Base-by-base conservation (phyloP, 495 filamentous ascomycete species). In the Daldinia decipiens region DNA sequence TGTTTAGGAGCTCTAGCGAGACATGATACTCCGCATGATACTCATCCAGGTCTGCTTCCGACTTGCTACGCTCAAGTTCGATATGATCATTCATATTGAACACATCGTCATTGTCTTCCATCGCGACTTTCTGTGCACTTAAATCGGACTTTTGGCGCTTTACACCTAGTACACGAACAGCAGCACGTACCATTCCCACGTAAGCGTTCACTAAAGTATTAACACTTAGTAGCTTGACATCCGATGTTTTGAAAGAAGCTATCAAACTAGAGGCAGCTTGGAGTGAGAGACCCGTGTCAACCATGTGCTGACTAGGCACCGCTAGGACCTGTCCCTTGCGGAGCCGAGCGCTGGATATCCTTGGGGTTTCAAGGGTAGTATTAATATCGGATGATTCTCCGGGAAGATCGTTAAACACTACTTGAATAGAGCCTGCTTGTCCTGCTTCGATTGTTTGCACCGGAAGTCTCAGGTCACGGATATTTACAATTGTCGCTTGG, bases 391-490 rank as follows among this genome's bases (percentile, higher is more conserved):
- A 62, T 11, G 12, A 13, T 5, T 68, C 76, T 17, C 68, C 62
- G 24, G 64, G 53, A 34, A 64, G 59, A 0, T 59, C 68, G 53
- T 83, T 79, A 68, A 91, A 87, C 19, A 91, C 86, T 59, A 98
- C 81, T 2, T 94, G 95, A 27, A 99, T 87, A 2, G 93, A 97
- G 2, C 96, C 95, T 2, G 95, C 95, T 82, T 98, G 93, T 56
- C 92, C 95, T 13, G 88, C 85, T 15, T 87, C 82, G 0, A 99
- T 84, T 0, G 84, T 89, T 52, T 88, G 91, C 3, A 97, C 93
- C 0, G 95, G 92, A 5, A 97, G 83, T 17, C 96, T 87, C 7
- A 99, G 84, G 70, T 97, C 94, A 19, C 96, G 90, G 31, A 98
- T 89, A 66, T 93, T 97, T 53, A 92, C 86, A 53, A 98, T 89